Conservation (phyloP, 257 asterid genomes). For the Salvia rosmarinus region DNA sequence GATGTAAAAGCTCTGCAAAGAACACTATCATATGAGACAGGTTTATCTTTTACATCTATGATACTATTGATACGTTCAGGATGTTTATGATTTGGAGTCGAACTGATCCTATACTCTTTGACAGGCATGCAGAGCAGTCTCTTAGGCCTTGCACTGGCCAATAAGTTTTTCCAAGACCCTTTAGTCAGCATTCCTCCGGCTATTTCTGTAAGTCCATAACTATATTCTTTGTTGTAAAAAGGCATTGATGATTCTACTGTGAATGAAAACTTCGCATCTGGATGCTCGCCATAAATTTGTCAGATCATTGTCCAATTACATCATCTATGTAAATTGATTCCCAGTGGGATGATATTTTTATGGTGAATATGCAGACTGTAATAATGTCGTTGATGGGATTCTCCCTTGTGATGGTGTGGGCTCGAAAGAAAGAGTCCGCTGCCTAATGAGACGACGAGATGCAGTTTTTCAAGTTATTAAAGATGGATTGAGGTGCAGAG, state of each 20-base stretch:
- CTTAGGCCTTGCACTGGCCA: conserved; percentile 93
- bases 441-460: conserved; percentile 29
- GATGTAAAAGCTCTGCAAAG: conserved; percentile 89
- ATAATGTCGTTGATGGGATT: conserved; percentile 96
- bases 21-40: conserved; percentile 95
- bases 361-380: conserved; percentile 63
- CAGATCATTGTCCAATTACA: not conserved
- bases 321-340: not conserved
- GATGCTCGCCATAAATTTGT: not conserved
- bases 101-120: conserved; percentile 22
- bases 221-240: not conserved
- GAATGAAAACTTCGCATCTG: not conserved
- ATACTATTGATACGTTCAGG: not conserved
- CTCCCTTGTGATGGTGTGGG: conserved; percentile 90
- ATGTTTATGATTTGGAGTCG: conserved; percentile 27
- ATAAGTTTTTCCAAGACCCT: conserved; percentile 86
- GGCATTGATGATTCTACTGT: not conserved
- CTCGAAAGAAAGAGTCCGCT: conserved; percentile 50
- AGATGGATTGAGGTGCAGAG: conserved; percentile 4
- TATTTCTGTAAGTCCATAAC: conserved; percentile 69
- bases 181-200: conserved; percentile 95
- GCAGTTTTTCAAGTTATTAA: too few relatives aligned
- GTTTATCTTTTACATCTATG: conserved; percentile 35
- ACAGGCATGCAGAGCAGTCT: conserved; percentile 99
- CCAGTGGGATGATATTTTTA: not conserved